Conservation (phyloP, 1,139 yeast genomes). For the Suhomyces atakaporum region DNA sequence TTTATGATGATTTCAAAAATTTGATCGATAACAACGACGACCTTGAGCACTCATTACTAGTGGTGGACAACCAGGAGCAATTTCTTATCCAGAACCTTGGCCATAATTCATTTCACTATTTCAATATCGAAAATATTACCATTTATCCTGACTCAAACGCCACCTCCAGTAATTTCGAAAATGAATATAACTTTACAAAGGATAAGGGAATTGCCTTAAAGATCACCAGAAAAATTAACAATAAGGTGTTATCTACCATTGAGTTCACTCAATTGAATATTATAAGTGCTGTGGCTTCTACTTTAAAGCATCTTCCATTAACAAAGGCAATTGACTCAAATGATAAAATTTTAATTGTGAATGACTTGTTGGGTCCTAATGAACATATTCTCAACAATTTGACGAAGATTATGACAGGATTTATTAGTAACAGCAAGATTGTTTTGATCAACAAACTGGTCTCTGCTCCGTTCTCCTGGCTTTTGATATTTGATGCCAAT, state of each 20-base stretch:
- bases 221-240: constrained; percentile 23
- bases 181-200: constrained; percentile 33
- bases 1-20: constrained; percentile 21
- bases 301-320: constrained; percentile 58
- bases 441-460: constrained; percentile 15
- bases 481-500: constrained; percentile 15
- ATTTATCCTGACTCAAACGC: constrained; percentile 9
- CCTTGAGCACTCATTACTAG: constrained; percentile 6
- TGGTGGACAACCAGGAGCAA: constrained; percentile 13
- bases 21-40: constrained; percentile 11
- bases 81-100: constrained; percentile 8
- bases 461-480: constrained; percentile 10
- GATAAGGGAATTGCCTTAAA: constrained; percentile 44
- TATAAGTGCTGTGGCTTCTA: constrained; percentile 64
- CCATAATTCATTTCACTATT: constrained; percentile 1
- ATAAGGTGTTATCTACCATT: constrained; percentile 26
- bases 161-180: constrained; percentile 19
- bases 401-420: constrained; percentile 33
- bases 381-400: constrained; percentile 30
- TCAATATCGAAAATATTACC: constrained; percentile 8
- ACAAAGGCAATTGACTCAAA: constrained; percentile 37
- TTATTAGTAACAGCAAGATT: constrained; percentile 28
- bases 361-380: constrained; percentile 13
- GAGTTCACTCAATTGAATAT: constrained; percentile 61
- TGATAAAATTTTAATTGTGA: constrained; percentile 48